These are phyloP conservation scores for Thielaviopsis musarum DNA, from an alignment of 2,329 filamentous ascomycete species.

Conservation along the genomic window DNA sequence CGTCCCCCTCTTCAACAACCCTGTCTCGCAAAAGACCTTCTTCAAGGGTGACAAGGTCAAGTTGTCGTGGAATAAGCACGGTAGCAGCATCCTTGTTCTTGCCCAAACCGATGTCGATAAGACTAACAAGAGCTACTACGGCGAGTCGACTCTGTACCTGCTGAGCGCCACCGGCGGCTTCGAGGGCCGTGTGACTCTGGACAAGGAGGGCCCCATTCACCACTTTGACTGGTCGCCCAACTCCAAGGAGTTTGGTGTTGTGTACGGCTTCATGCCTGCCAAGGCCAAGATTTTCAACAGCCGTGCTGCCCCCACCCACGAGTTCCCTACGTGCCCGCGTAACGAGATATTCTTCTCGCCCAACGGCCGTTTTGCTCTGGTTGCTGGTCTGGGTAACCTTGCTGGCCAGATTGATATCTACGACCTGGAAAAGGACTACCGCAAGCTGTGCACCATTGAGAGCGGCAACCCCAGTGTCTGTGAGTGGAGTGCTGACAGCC, in stretches of 20 bases:
- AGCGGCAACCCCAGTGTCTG: slow-evolving; percentile 92
- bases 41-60: slow-evolving; percentile 99
- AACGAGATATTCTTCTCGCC: slow-evolving; percentile 95
- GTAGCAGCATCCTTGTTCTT: slow-evolving; percentile 81
- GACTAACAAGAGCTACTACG: slow-evolving; percentile 98
- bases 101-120: slow-evolving; percentile 97
- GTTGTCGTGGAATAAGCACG: slow-evolving; percentile 90
- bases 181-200: slow-evolving; percentile 77
- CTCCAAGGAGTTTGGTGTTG: slow-evolving; percentile 91
- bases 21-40: slow-evolving; percentile 94
- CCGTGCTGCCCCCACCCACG: slow-evolving; percentile 65
- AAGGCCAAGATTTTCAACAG: slow-evolving; percentile 97
- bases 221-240: slow-evolving; percentile 98
- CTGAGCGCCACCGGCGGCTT: slow-evolving; percentile 82
- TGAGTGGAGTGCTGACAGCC: slow-evolving; percentile 92
- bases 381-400: slow-evolving; percentile 93
- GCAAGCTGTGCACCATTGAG: slow-evolving; percentile 85
- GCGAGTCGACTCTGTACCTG: slow-evolving; percentile 92
- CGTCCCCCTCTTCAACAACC: slow-evolving; percentile 65
- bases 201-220: slow-evolving; percentile 96
- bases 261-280: slow-evolving; percentile 98
- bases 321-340: slow-evolving; percentile 70
- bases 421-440: slow-evolving; percentile 77
- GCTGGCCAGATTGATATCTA: slow-evolving; percentile 97
- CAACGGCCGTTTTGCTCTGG: slow-evolving; percentile 77